Evolutionary conservation across 192 early-diverging fungal genomes (phyloP), one percentile per base, ranked within the genome.

Genomic region (Thoreauomyces humboldtii): DNA sequence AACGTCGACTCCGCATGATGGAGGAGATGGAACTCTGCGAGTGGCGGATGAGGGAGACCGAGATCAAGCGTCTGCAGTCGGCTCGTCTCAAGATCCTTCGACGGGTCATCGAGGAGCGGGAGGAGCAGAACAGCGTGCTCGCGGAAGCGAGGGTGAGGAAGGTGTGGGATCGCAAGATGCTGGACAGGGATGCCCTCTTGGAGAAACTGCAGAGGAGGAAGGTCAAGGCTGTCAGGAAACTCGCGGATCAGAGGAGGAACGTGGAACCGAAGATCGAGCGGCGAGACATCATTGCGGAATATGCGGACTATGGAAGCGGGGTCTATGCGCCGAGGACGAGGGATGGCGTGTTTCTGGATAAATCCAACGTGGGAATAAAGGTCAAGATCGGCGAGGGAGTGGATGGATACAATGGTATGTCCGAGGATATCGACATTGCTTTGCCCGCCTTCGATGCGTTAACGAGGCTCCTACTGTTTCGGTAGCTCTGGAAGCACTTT

Each of bases 11-110:
- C 56, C 73, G 69, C 51, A 85, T 86, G 82, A 86, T 86, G 84
- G 84, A 86, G 59, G 80, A 76, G 46, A 85, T 85, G 82, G 84
- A 85, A 56, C 52, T 85, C 44, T 42, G 62, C 46, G 84, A 86
- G 61, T 85, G 84, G 84, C 63, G 82, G 34, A 81, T 82, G 55
- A 48, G 84, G 21, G 84, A 86, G 48, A 27, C 73, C 32, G 84
- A 86, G 65, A 86, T 86, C 34, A 42, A 58, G 32, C 65, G 78
- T 34, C 42, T 84, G 19, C 84, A 86, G 50, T 72, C 83, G 24
- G 77, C 73, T 7, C 57, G 84, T 22, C 61, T 86, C 7, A 42
- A 76, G 47, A 69, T 86, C 25, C 62, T 86, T 43, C 60, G 53
- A 15, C 52, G 80, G 63, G 81, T 84, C 33, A 79, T 86, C 63